phyloP scores from a whole-genome alignment of 257 asterid species.

The Solanum sitiens region DNA sequence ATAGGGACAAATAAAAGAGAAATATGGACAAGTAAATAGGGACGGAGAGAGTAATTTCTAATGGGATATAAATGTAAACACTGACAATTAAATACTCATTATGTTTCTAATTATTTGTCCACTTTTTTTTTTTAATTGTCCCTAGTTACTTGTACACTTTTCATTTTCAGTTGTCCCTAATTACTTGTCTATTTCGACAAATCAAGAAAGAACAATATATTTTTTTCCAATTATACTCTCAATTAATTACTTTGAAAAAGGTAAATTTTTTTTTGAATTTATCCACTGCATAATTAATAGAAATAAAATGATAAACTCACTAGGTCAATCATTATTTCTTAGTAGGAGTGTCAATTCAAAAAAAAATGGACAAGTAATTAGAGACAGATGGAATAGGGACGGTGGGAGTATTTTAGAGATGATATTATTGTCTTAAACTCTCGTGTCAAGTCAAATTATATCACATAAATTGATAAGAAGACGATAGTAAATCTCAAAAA shows the following conservation, averaged over 20 bases:
- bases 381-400: fast-evolving
- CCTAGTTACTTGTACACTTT: too few species aligned
- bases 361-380: not conserved
- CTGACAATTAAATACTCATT: not conserved
- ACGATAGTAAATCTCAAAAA: not conserved
- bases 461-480: not conserved
- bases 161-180: not conserved
- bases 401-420: not conserved
- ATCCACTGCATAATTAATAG: too few species aligned
- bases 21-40: too few species aligned
- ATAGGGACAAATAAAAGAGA: too few species aligned
- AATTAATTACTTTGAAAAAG: too few species aligned
- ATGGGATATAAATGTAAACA: not conserved
- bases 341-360: not conserved
- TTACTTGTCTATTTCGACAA: not conserved
- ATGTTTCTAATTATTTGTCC: too few species aligned
- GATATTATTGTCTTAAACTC: too few species aligned
- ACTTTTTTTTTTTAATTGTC: too few species aligned
- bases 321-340: not conserved
- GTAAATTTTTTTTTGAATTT: too few species aligned
- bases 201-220: not conserved
- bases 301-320: not conserved
- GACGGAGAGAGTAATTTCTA: not conserved
- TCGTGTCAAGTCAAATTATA: not conserved
- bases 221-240: not conserved